phyloP scores from a whole-genome alignment of 2,329 filamentous ascomycete genomes.

The Trichoderma koningiopsis region DNA sequence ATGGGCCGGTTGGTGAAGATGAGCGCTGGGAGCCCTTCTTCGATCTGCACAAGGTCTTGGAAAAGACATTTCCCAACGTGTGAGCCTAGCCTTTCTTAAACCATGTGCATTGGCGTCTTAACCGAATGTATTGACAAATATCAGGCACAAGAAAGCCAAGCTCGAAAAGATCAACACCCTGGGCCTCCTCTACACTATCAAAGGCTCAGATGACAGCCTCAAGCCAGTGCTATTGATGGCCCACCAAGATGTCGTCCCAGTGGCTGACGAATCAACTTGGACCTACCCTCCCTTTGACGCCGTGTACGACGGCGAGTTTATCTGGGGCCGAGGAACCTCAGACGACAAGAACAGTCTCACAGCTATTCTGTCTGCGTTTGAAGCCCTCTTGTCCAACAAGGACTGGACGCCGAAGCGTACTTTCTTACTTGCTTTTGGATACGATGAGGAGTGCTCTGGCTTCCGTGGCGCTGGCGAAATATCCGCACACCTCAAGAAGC shows the following conservation, averaged over 20 bases:
- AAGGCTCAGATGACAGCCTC: conserved; percentile 54
- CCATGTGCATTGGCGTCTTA: background rate
- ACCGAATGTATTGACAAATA: background rate
- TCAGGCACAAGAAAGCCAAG: conserved; percentile 45
- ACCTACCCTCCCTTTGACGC: conserved; percentile 48
- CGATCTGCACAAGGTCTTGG: conserved; percentile 51
- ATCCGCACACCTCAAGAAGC: conserved; percentile 49
- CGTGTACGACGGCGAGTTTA: conserved; percentile 45
- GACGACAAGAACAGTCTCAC: conserved; percentile 50
- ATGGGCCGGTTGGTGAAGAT: conserved; percentile 56
- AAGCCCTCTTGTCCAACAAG: conserved; percentile 52
- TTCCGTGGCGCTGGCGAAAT: conserved; percentile 58
- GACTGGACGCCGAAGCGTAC: conserved; percentile 57
- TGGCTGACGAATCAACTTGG: conserved; percentile 49
- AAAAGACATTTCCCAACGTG: conserved; percentile 52
- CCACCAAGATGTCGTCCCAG: conserved; percentile 50
- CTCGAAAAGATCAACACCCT: conserved; percentile 63
- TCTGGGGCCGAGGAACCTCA: conserved; percentile 48
- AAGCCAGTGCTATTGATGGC: conserved; percentile 46
- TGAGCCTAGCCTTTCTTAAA: conserved; percentile 36
- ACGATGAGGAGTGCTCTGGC: conserved; percentile 65
- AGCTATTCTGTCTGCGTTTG: conserved; percentile 43
- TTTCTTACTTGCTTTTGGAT: conserved; percentile 62
- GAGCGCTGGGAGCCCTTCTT: conserved; percentile 57
- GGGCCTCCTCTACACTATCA: conserved; percentile 62